A percentile compares a stretch with the other conserved stretches of the same genome.
These are phyloP conservation scores for Stagonosporopsis cucurbitacearum DNA, from an alignment of 2,329 filamentous ascomycete species.

Conservation along the genomic window DNA sequence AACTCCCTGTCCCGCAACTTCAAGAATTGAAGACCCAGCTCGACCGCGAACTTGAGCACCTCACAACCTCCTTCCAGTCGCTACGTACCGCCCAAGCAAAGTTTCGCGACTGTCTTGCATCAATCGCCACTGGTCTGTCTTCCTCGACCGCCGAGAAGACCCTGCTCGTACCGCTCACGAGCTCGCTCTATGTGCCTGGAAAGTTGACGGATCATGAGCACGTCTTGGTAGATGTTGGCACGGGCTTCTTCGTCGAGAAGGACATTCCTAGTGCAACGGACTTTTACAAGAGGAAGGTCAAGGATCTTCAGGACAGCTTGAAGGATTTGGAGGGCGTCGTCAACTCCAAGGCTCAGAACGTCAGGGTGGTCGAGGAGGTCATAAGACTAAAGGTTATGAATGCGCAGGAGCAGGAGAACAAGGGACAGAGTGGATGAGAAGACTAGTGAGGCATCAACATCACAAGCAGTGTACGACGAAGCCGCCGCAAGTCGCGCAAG, in stretches of 20 bases:
- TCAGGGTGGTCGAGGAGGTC: slow-evolving; percentile 85
- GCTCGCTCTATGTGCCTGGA: slow-evolving; percentile 91
- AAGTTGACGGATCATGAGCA: slow-evolving; percentile 62
- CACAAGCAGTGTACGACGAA: neutral
- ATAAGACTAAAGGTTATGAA: slow-evolving; percentile 47
- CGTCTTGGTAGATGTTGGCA: slow-evolving; percentile 83
- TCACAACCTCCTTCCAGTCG: slow-evolving; percentile 87
- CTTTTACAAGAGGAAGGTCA: slow-evolving; percentile 73
- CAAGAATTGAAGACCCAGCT: slow-evolving; percentile 93
- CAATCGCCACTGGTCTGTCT: slow-evolving; percentile 68
- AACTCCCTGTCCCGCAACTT: slow-evolving; percentile 83
- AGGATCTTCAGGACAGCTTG: slow-evolving; percentile 68
- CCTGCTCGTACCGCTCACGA: slow-evolving; percentile 92
- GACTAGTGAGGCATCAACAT: neutral
- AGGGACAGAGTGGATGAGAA: slow-evolving; percentile 32
- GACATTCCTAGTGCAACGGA: slow-evolving; percentile 65
- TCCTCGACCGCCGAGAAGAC: slow-evolving; percentile 55
- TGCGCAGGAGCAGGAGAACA: slow-evolving; percentile 38
- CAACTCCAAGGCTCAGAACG: slow-evolving; percentile 79
- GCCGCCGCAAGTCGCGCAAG: neutral
- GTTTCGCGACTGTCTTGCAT: slow-evolving; percentile 87
- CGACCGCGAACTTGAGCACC: slow-evolving; percentile 93
- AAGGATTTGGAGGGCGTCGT: slow-evolving; percentile 73
- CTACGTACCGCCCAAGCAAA: slow-evolving; percentile 88
- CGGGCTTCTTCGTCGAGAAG: slow-evolving; percentile 95